Evolutionary conservation across 257 asterid species (phyloP).

Genomic region (Hygrophila difformis): DNA sequence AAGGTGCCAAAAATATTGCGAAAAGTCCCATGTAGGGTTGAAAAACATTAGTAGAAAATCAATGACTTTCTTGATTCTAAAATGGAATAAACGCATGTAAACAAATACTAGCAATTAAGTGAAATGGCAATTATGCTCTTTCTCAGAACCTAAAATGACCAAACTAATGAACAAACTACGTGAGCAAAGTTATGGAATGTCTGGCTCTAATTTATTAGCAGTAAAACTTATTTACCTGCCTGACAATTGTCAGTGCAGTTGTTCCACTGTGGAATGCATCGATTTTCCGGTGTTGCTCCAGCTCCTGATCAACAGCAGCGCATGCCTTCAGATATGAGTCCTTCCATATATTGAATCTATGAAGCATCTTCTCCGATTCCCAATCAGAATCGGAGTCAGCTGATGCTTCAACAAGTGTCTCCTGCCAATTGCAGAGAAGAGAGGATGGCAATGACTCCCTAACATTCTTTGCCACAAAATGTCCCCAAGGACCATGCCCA

Average conservation of each 20-base stretch:
- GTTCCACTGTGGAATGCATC: conserved; percentile 84
- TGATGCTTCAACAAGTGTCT: conserved; percentile 55
- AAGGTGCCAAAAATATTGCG: background rate
- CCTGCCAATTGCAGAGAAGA: conserved; percentile 78
- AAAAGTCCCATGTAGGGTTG: background rate
- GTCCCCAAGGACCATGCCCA: conserved; percentile 99
- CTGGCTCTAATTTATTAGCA: no score
- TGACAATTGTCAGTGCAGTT: conserved; percentile 75
- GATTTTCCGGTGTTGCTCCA: conserved; percentile 56
- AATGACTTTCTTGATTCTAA: background rate
- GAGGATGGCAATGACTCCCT: conserved; percentile 69
- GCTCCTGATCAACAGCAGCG: conserved; percentile 79
- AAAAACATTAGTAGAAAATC: background rate
- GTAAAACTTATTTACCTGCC: conserved; percentile 47
- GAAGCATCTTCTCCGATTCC: conserved; percentile 47
- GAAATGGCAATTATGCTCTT: no score
- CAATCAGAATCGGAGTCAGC: conserved; percentile 35
- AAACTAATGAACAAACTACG: no score
- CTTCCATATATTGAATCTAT: conserved; percentile 67
- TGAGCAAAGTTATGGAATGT: no score
- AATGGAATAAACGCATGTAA: background rate
- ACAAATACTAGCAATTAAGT: no score
- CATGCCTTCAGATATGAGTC: conserved; percentile 76
- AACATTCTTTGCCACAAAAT: conserved; percentile 77
- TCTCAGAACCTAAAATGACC: no score